Evolutionary conservation across 208 protist species (phyloP), one percentile per base, ranked within the genome.

Genomic region (Trypanosoma rangeli): DNA sequence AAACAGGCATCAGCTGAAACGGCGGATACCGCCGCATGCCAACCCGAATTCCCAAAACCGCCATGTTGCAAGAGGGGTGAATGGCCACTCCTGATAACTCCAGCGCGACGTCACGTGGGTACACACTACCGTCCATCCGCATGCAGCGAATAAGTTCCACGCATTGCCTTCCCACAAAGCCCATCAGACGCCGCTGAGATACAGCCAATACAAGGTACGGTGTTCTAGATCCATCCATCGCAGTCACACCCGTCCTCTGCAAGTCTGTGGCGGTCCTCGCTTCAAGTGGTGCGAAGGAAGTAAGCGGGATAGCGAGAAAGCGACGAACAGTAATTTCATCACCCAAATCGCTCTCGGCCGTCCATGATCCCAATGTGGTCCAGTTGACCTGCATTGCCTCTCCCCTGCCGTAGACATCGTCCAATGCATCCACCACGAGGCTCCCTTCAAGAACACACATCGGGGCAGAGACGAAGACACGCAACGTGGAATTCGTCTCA

Each of bases 11-110:
- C n/a, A 94, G 64, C 22, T 84, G 80, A 63, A 85, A 35, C 5
- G 80, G 56, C 24, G 80, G 76, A 44, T 67, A 69, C 10, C 39
- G 26, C 7, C 68, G 35, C n/a, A 68, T 55, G 5, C 83, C 85
- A 26, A 71, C 74, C 16, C 79, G 79, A 49, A 91, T 35, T 22
- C 68, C 71, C 26, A 87, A 5, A 56, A 92, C 59, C 8, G 81
- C 79, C 42, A 95, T 50, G 2, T 68, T 69, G 55, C 66, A 76
- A 7, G 84, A 85, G 5, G 86, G 80, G 64, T 95, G 90, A 39
- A 92, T 42, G 4, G 90, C 74, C 26, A 92, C 65, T 31, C 85
- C 85, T 28, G 61, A 50, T 0, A 95, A 53, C 10, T 54, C 84
- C 0, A 76, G 64, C 44, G 75, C 76, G 8, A 53, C 73, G 16